phyloP scores from a whole-genome alignment of 2,329 filamentous ascomycete species.

The Cladobotryum mycophilum region DNA sequence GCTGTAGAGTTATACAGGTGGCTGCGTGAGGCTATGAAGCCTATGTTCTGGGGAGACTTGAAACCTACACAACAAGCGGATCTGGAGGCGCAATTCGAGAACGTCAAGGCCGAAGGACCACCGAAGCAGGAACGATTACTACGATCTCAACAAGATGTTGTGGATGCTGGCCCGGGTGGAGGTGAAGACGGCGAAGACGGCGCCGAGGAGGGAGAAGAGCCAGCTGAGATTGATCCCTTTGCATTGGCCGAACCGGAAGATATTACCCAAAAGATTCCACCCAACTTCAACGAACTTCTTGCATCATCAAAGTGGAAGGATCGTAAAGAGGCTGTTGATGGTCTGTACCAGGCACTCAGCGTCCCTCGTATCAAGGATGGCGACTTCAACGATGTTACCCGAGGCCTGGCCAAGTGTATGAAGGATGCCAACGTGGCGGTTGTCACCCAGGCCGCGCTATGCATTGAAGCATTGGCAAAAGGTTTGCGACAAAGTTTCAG shows the following conservation, averaged over 20 bases:
- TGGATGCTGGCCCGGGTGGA: slow-evolving; percentile 62
- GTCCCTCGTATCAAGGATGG: slow-evolving; percentile 88
- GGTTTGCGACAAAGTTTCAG: slow-evolving; percentile 72
- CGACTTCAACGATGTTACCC: slow-evolving; percentile 76
- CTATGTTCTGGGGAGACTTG: slow-evolving; percentile 91
- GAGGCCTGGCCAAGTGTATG: slow-evolving; percentile 89
- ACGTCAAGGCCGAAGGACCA: slow-evolving; percentile 76
- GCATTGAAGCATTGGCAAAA: slow-evolving; percentile 82
- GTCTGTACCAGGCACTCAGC: slow-evolving; percentile 67
- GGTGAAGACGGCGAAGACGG: slow-evolving; percentile 53
- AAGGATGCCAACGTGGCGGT: slow-evolving; percentile 97
- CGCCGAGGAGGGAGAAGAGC: slow-evolving; percentile 45
- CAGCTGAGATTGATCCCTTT: slow-evolving; percentile 67
- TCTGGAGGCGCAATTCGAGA: slow-evolving; percentile 88
- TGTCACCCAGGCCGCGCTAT: slow-evolving; percentile 87
- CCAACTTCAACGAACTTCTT: slow-evolving; percentile 75
- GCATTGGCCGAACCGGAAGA: slow-evolving; percentile 84
- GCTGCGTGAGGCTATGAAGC: slow-evolving; percentile 96
- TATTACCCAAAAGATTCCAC: slow-evolving; percentile 72
- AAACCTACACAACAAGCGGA: slow-evolving; percentile 95
- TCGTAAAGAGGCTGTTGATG: slow-evolving; percentile 87
- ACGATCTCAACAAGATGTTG: slow-evolving; percentile 79
- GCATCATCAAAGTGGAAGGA: slow-evolving; percentile 98
- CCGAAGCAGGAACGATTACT: slow-evolving; percentile 89
- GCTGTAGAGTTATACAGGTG: slow-evolving; percentile 94